A percentile compares a stretch with the other conserved stretches of the same genome.
Conservation (phyloP, 1,139 yeast genomes). For the Candida freyschussii region DNA sequence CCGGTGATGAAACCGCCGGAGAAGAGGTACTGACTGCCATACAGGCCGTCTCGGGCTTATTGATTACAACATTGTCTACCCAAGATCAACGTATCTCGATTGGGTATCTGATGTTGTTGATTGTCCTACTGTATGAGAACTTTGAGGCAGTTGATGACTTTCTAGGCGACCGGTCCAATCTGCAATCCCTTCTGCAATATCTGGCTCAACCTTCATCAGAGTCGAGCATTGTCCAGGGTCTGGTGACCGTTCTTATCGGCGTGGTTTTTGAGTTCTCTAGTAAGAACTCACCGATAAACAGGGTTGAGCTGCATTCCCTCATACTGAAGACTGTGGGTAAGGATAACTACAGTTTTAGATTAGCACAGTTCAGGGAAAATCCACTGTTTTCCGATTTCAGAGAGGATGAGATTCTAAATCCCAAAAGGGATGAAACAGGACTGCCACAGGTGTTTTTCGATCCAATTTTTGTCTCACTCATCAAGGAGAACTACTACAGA, state of each 20-base stretch:
- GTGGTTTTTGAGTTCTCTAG: slow-evolving; percentile 79
- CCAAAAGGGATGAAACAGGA: slow-evolving; percentile 71
- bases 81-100: slow-evolving; percentile 74
- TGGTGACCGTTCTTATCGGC: slow-evolving; percentile 71
- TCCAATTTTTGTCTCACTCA: slow-evolving; percentile 52
- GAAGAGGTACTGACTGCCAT: slow-evolving; percentile 74
- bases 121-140: slow-evolving; percentile 78
- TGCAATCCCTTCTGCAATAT: slow-evolving; percentile 65
- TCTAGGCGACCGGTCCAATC: slow-evolving; percentile 57
- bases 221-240: slow-evolving; percentile 63
- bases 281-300: slow-evolving; percentile 61
- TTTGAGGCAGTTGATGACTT: slow-evolving; percentile 72
- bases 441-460: slow-evolving; percentile 80
- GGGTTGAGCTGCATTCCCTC: slow-evolving; percentile 58
- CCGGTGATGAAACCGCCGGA: slow-evolving; percentile 63
- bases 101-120: slow-evolving; percentile 72
- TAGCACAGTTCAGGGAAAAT: slow-evolving; percentile 66
- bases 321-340: slow-evolving; percentile 70
- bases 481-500: slow-evolving; percentile 68
- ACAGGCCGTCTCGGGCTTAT: slow-evolving; percentile 74
- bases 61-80: slow-evolving; percentile 59
- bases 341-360: slow-evolving; percentile 71
- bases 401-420: slow-evolving; percentile 40
- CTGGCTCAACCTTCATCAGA: slow-evolving; percentile 59
- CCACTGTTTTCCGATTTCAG: slow-evolving; percentile 53